Percentiles rank a stretch among this genome's conserved stretches.
Evolutionary conservation across 345 rosid species (phyloP).

Genomic region (Rhizophora apiculata): DNA sequence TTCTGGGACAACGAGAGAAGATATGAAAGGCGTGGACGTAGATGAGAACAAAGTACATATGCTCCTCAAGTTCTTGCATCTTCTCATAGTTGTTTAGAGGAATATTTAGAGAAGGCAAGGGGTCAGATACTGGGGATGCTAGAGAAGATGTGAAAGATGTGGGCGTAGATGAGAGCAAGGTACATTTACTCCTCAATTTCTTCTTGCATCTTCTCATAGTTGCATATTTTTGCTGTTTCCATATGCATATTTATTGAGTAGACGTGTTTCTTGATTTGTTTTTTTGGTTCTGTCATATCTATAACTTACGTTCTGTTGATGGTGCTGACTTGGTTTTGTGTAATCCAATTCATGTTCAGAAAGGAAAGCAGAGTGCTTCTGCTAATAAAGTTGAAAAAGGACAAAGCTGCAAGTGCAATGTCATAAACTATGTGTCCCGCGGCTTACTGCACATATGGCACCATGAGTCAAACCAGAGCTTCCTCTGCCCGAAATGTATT

Average conservation of each 20-base stretch:
- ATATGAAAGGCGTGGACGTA: constrained; percentile 67
- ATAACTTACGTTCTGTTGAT: neutral
- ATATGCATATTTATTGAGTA: neutral
- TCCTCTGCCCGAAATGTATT: constrained; percentile 80
- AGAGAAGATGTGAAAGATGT: constrained; percentile 83
- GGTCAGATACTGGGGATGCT: constrained; percentile 68
- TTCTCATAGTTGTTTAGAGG: neutral
- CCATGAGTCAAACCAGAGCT: constrained; percentile 95
- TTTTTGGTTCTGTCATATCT: neutral
- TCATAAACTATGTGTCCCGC: constrained; percentile 66
- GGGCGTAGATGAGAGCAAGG: constrained; percentile 83
- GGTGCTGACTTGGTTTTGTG: neutral
- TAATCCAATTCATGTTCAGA: constrained; percentile 38
- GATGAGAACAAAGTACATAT: constrained; percentile 78
- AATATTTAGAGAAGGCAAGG: constrained; percentile 34
- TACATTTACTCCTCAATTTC: constrained; percentile 21
- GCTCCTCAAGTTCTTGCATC: constrained; percentile 3
- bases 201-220: neutral
- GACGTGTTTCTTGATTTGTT: neutral
- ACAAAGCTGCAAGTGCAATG: constrained; percentile 64
- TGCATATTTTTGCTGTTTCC: neutral
- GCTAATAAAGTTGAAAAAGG: constrained; percentile 75
- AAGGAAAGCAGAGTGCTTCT: constrained; percentile 89
- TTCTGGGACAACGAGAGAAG: constrained; percentile 76
- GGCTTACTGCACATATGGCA: constrained; percentile 40